Conservation (phyloP, 305 asterid genomes). For the Fraxinus platypoda region DNA sequence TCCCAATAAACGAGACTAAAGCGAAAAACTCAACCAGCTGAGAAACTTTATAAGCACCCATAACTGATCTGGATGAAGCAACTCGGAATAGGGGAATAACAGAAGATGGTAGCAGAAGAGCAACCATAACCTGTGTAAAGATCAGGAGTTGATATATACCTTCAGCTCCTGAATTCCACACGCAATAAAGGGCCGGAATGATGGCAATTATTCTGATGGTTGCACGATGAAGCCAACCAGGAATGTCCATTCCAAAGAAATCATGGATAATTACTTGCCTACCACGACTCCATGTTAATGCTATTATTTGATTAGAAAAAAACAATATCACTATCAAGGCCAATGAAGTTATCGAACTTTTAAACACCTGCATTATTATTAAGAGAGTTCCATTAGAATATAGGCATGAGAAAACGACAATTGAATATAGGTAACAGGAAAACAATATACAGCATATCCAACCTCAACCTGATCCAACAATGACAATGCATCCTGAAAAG, state of each 20-base stretch:
- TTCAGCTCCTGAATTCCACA: constrained; percentile 83
- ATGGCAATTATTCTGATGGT: constrained; percentile 77
- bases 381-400: constrained; percentile 12
- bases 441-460: constrained; percentile 9
- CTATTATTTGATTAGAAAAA: constrained; percentile 70
- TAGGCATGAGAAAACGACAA: constrained; percentile 18
- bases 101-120: constrained; percentile 91
- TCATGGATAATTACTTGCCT: constrained; percentile 56
- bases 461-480: constrained; percentile 83
- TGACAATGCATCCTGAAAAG: constrained; percentile 82
- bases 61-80: constrained; percentile 76
- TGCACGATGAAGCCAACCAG: constrained; percentile 90
- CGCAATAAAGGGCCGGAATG: constrained; percentile 72
- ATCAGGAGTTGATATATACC: constrained; percentile 80
- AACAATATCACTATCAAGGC: constrained; percentile 57
- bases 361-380: constrained; percentile 61
- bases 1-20: constrained; percentile 54
- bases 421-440: constrained; percentile 9
- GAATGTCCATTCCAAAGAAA: constrained; percentile 69
- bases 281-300: constrained; percentile 76
- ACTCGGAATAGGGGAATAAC: constrained; percentile 81
- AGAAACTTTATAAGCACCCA: constrained; percentile 70
- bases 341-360: constrained; percentile 62
- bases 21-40: constrained; percentile 60
- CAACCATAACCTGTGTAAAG: constrained; percentile 74